Conservation (phyloP, 495 filamentous ascomycete genomes). For the Podospora didyma region DNA sequence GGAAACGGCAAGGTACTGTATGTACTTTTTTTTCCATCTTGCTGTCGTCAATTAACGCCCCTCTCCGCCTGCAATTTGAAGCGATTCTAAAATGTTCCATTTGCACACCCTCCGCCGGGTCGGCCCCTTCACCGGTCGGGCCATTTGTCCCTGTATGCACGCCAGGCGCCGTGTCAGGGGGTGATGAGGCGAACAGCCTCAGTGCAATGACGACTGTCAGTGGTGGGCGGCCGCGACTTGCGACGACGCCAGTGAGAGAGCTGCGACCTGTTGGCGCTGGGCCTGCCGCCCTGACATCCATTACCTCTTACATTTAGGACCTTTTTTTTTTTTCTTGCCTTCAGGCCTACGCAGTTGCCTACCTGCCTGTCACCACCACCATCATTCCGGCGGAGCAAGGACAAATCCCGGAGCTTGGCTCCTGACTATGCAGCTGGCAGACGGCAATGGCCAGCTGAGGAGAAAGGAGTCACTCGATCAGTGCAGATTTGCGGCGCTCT, state of each 20-base stretch:
- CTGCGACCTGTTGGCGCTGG: constrained; percentile 6
- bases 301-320: not conserved
- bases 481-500: not conserved
- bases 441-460: not conserved
- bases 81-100: not conserved
- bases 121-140: constrained; percentile 12
- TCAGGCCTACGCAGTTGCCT: too few species aligned
- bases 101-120: not conserved
- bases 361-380: constrained; percentile 3
- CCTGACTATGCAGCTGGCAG: too few species aligned
- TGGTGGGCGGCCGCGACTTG: constrained; percentile 5
- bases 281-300: not conserved
- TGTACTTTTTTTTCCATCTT: too few species aligned
- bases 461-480: not conserved
- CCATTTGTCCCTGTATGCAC: constrained; percentile 8
- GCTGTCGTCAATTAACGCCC: too few species aligned
- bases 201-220: not conserved
- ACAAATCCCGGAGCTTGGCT: too few species aligned
- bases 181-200: constrained; percentile 11
- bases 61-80: too few species aligned
- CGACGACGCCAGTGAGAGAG: constrained; percentile 6
- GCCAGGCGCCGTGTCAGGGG: constrained; percentile 11
- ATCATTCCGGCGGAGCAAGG: too few species aligned
- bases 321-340: too few species aligned
- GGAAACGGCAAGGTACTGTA: too few species aligned